A percentile compares a stretch with the other conserved stretches of the same genome.
These are phyloP conservation scores for Daldinia sp. DNA, from an alignment of 2,329 filamentous ascomycete species.

Conservation along the genomic window DNA sequence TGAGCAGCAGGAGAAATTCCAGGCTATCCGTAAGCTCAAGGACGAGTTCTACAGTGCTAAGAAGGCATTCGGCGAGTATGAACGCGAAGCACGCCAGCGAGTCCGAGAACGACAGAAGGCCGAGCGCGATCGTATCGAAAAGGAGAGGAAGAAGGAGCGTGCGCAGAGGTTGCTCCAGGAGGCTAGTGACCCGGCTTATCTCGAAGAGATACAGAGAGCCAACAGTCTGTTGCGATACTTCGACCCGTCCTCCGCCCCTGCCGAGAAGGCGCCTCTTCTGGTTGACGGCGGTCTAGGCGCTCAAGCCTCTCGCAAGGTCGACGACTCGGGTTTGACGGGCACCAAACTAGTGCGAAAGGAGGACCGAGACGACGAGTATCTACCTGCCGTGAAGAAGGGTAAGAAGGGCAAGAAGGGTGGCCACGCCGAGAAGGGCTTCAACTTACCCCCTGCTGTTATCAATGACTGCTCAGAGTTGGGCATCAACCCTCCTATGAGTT, in stretches of 20 bases:
- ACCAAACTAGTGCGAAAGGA: slow-evolving; percentile 85
- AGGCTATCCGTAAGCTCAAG: slow-evolving; percentile 84
- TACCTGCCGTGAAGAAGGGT: slow-evolving; percentile 81
- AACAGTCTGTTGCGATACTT: slow-evolving; percentile 91
- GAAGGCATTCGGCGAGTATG: slow-evolving; percentile 83
- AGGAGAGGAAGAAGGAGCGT: slow-evolving; percentile 77
- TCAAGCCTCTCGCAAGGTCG: slow-evolving; percentile 81
- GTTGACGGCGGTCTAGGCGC: slow-evolving; percentile 79
- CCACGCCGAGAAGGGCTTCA: slow-evolving; percentile 65
- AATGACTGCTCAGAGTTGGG: slow-evolving; percentile 87
- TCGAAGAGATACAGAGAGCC: slow-evolving; percentile 89
- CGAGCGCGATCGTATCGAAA: slow-evolving; percentile 77
- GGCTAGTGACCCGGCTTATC: slow-evolving; percentile 85
- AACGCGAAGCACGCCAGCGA: slow-evolving; percentile 81
- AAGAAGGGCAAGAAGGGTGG: slow-evolving; percentile 85
- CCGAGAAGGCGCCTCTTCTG: slow-evolving; percentile 72
- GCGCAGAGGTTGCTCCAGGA: slow-evolving; percentile 81
- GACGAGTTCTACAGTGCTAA: slow-evolving; percentile 85
- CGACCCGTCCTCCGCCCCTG: slow-evolving; percentile 73
- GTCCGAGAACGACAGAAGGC: slow-evolving; percentile 79
- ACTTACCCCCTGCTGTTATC: slow-evolving; percentile 87
- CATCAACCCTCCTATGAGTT: slow-evolving; percentile 87
- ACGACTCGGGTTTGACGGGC: slow-evolving; percentile 85
- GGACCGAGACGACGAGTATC: slow-evolving; percentile 86
- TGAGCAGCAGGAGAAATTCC: slow-evolving; percentile 87